Conservation (phyloP, 306 rosid species). For the Chamaecrista fasciculata region DNA sequence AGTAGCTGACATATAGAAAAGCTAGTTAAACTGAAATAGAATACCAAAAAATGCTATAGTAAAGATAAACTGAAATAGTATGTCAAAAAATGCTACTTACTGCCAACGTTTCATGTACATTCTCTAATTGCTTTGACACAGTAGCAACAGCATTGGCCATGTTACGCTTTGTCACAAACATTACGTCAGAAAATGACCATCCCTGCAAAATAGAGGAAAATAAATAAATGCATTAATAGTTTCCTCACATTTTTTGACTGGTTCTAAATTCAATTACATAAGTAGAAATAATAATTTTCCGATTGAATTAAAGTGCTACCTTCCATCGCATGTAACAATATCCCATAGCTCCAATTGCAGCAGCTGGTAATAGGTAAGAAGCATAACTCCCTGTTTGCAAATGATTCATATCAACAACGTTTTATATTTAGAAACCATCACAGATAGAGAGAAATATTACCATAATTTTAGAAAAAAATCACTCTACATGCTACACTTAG, state of each 20-base stretch:
- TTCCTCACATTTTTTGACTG: background rate
- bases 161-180: slow-evolving; percentile 80
- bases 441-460: background rate
- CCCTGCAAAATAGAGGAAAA: slow-evolving; percentile 42
- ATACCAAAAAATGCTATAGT: slow-evolving; percentile 27
- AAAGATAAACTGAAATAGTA: no score
- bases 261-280: slow-evolving; percentile 1
- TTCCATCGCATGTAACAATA: slow-evolving; percentile 84
- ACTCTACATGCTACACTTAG: no score
- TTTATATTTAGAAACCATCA: background rate
- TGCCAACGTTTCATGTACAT: slow-evolving; percentile 68
- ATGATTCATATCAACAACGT: slow-evolving; percentile 27
- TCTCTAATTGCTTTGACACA: slow-evolving; percentile 71
- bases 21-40: slow-evolving; percentile 11
- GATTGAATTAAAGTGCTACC: slow-evolving; percentile 38
- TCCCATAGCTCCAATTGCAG: slow-evolving; percentile 79
- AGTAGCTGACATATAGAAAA: slow-evolving; percentile 4
- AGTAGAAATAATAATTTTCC: background rate
- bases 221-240: slow-evolving; percentile 1
- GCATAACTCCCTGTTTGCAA: slow-evolving; percentile 53
- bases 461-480: background rate
- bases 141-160: slow-evolving; percentile 68
- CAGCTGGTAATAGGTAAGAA: slow-evolving; percentile 71
- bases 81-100: slow-evolving; percentile 49
- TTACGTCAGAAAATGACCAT: slow-evolving; percentile 72